phyloP scores from a whole-genome alignment of 805 yeast genomes.

The Saccharomycopsis fodiens region DNA sequence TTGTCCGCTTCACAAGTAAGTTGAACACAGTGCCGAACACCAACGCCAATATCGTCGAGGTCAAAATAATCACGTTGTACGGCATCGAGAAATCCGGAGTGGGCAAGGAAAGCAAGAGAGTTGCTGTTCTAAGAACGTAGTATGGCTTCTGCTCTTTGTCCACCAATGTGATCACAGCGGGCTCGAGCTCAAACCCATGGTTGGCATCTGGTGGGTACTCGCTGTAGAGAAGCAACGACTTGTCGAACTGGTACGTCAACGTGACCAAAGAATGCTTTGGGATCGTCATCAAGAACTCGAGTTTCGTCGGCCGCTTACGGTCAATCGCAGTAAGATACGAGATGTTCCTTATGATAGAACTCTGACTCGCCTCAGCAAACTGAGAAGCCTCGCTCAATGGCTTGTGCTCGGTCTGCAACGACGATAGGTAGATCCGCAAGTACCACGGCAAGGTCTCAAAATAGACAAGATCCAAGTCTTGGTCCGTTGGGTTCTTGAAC shows the following conservation, averaged over 20 bases:
- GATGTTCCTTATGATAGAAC: conserved; percentile 40
- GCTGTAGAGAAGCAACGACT: conserved; percentile 70
- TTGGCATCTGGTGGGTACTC: conserved; percentile 99
- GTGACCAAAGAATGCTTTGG: conserved; percentile 60
- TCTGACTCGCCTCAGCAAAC: conserved; percentile 23
- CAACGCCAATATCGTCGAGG: conserved; percentile 89
- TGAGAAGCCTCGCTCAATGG: neutral
- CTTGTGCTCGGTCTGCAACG: conserved; percentile 37
- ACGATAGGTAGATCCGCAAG: conserved; percentile 73
- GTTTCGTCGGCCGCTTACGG: conserved; percentile 71
- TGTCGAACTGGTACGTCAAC: conserved; percentile 75
- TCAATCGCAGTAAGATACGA: conserved; percentile 74
- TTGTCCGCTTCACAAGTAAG: conserved; percentile 61
- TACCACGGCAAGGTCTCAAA: conserved; percentile 92
- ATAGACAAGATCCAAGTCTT: conserved; percentile 46
- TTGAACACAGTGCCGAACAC: conserved; percentile 85
- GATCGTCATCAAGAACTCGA: conserved; percentile 57
- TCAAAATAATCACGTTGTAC: conserved; percentile 87
- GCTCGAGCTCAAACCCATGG: conserved; percentile 92
- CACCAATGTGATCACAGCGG: conserved; percentile 68
- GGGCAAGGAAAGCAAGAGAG: conserved; percentile 79
- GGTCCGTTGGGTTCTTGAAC: conserved; percentile 56
- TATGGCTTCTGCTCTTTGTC: conserved; percentile 22
- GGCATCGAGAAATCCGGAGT: conserved; percentile 99
- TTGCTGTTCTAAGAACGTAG: conserved; percentile 69